Evolutionary conservation across 331 rosid genomes (phyloP).

Genomic region (Rosa hybrid): DNA sequence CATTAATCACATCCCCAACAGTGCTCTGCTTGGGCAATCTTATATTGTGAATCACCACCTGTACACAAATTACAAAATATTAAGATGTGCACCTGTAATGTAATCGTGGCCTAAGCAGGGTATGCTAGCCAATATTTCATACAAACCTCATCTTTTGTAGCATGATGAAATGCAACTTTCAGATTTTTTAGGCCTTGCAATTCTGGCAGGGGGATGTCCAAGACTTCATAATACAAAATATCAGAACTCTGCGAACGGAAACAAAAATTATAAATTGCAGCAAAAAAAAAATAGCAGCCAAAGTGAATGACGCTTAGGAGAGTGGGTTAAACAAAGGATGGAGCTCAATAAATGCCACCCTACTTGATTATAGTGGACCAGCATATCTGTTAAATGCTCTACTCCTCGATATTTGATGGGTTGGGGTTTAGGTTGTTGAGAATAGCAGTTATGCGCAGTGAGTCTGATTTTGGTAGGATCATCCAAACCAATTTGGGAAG

Average conservation of each 20-base stretch:
- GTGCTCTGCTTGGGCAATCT: constrained; percentile 84
- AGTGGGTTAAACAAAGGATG: constrained; percentile 4
- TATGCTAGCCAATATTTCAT: background rate
- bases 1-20: constrained; percentile 79
- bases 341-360: constrained; percentile 15
- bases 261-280: constrained; percentile 8
- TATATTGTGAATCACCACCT: constrained; percentile 84
- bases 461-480: constrained; percentile 90
- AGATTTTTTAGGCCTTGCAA: constrained; percentile 79
- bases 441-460: constrained; percentile 89
- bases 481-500: constrained; percentile 63
- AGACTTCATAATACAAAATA: constrained; percentile 82
- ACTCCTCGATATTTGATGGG: constrained; percentile 78
- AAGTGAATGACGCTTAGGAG: constrained; percentile 5
- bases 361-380: constrained; percentile 89
- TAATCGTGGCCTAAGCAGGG: background rate
- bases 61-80: constrained; percentile 29
- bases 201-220: constrained; percentile 97
- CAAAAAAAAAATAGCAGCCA: background rate
- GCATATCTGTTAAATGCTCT: constrained; percentile 88
- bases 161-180: constrained; percentile 88
- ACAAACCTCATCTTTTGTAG: constrained; percentile 86
- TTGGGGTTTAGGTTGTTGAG: constrained; percentile 96
- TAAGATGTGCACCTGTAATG: background rate
- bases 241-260: constrained; percentile 62